Base-by-base conservation (phyloP, 768 basidiomycete species). In the Dentipellis fragilis region DNA sequence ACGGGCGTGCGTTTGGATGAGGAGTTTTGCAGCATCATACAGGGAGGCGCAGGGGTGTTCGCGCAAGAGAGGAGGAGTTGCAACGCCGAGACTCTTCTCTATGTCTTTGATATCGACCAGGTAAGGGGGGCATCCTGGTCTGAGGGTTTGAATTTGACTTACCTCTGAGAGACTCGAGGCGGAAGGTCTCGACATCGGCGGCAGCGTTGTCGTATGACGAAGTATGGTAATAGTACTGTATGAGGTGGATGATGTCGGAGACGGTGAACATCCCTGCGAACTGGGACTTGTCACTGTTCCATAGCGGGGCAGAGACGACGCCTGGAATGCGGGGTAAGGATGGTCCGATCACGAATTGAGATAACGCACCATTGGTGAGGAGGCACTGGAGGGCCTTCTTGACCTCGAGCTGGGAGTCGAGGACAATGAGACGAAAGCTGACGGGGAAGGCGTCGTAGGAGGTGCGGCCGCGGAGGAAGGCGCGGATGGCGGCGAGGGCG, bases 181-280 rank as follows among this genome's bases (percentile, higher is more conserved):
- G 80, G 68, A 99, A 92, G 0, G 83, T 87, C 67, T 98, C 95
- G 3, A 98, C 95, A 63, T 98, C 93, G 10, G 85, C 80, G 0
- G 86, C 81, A 5, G 93, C 94, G 52, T 81, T 83, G 63, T 93
- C 93, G 68, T 84, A 84, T 35, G 88, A 84, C 2, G 80, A 73
- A 11, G 87, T 90, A 49, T 85, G 83, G 70, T 97, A 96, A 70
- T 97, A 99, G 73, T 94, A 96, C 65, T 99, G 96, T 61, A 99
- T 98, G 61, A 99, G 83, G 68, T 99, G 96, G 56, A 99, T 97
- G 68, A 99, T 93, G 70, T 99, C 96, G 56, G 93, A 81, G n/a
- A 98, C 92, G 9, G 96, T 99, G 66, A 99, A 87, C 95, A 99
- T 98, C 58, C 96, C 96, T 9, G 92, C 91, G 65, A 99, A 99